Conservation (phyloP, 768 basidiomycete genomes). For the Glaciozyma antarctica region DNA sequence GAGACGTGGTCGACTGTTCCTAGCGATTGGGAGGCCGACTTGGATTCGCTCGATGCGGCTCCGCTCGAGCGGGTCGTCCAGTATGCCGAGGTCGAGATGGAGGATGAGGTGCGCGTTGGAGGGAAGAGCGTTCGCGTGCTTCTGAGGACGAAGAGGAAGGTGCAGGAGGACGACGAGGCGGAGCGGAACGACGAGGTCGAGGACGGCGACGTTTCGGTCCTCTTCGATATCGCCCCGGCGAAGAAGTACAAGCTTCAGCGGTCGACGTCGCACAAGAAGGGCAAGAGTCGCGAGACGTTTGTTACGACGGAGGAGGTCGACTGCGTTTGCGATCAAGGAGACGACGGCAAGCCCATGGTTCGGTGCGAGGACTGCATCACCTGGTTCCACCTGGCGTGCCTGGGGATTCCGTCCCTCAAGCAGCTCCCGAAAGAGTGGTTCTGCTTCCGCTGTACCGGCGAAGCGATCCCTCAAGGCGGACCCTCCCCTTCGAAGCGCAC, state of each 20-base stretch:
- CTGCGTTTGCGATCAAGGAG: not conserved
- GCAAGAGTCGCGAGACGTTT: not conserved
- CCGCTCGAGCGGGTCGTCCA: not conserved
- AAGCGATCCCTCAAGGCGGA: not conserved
- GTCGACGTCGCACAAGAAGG: not conserved
- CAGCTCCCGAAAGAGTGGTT: conserved; percentile 12
- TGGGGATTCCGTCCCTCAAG: conserved; percentile 3
- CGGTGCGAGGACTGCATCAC: conserved; percentile 15
- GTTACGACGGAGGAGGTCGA: not conserved
- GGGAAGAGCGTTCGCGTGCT: conserved; percentile 20
- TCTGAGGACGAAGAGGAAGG: conserved; percentile 9
- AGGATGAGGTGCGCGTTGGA: conserved; percentile 10
- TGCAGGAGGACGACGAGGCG: not conserved
- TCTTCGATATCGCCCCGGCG: not conserved
- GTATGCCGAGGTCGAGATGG: not conserved
- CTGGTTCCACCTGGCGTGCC: conserved; percentile 21
- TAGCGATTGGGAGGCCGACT: not conserved
- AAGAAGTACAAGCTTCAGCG: not conserved
- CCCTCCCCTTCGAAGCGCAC: conserved; percentile 9
- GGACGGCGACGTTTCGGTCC: not conserved
- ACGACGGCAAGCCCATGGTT: conserved; percentile 2
- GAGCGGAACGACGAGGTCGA: conserved; percentile 1
- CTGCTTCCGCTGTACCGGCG: conserved; percentile 13
- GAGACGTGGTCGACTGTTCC: not conserved
- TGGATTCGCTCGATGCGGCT: not conserved